Conservation (phyloP, 1,139 yeast species). For the Suhomyces anneliseae region DNA sequence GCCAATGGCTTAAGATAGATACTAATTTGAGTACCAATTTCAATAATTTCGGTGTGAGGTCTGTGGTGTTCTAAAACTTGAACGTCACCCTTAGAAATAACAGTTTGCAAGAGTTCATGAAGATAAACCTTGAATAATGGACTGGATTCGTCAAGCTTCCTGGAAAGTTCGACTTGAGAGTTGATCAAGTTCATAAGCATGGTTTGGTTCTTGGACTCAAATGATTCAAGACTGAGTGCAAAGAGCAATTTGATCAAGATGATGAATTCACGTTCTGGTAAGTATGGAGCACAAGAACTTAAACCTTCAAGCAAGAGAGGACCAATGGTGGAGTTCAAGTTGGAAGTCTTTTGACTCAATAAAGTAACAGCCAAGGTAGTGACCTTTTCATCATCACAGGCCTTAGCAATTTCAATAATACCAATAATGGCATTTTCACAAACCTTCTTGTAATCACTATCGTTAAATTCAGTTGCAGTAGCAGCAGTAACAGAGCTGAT, state of each 20-base stretch:
- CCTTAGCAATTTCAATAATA: slow-evolving; percentile 66
- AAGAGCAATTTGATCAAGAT: slow-evolving; percentile 53
- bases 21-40: slow-evolving; percentile 74
- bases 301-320: slow-evolving; percentile 54
- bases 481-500: slow-evolving; percentile 10
- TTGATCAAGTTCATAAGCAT: slow-evolving; percentile 40
- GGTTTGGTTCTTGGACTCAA: slow-evolving; percentile 30
- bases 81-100: slow-evolving; percentile 80
- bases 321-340: slow-evolving; percentile 30
- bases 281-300: slow-evolving; percentile 55
- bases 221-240: slow-evolving; percentile 35
- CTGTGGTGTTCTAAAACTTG: slow-evolving; percentile 79
- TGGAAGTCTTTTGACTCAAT: slow-evolving; percentile 66
- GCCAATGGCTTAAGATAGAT: slow-evolving; percentile 74
- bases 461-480: slow-evolving; percentile 23
- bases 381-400: slow-evolving; percentile 71
- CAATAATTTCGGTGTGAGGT: slow-evolving; percentile 74
- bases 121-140: slow-evolving; percentile 61
- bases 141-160: slow-evolving; percentile 36
- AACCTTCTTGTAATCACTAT: slow-evolving; percentile 33
- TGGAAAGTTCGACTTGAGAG: slow-evolving; percentile 56
- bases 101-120: slow-evolving; percentile 62
- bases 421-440: slow-evolving; percentile 70
- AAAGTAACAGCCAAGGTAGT: slow-evolving; percentile 82
- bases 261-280: slow-evolving; percentile 60